Evolutionary conservation across 306 rosid species (phyloP).

Genomic region (Malus orientalis): DNA sequence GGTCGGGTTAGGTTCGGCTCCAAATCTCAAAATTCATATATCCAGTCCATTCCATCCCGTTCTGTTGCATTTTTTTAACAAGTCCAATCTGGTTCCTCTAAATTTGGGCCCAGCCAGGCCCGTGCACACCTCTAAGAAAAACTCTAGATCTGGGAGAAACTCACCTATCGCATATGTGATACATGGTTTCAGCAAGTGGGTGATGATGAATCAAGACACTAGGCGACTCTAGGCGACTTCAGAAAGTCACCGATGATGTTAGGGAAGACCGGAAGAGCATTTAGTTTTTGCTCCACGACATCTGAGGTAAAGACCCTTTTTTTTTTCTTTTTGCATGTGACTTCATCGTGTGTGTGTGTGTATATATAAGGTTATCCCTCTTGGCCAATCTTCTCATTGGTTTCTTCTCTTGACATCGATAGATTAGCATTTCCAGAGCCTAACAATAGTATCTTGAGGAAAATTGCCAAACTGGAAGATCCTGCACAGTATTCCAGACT

Average conservation of each 20-base stretch:
- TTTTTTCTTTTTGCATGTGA: background rate
- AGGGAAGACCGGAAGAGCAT: constrained; percentile 73
- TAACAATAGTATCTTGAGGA: constrained; percentile 55
- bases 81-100: rapidly evolving
- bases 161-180: background rate
- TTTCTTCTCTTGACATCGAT: constrained; percentile 16
- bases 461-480: constrained; percentile 77
- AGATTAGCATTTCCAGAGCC: constrained; percentile 83
- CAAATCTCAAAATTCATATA: too few relatives aligned
- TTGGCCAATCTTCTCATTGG: background rate
- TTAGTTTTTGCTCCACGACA: constrained; percentile 66
- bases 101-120: too few relatives aligned
- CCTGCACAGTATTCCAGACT: constrained; percentile 52
- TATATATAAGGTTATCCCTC: background rate
- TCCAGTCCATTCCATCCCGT: rapidly evolving
- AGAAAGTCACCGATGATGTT: constrained; percentile 73
- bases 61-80: too few relatives aligned
- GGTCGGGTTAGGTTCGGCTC: rapidly evolving
- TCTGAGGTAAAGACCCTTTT: constrained; percentile 38
- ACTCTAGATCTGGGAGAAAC: too few relatives aligned
- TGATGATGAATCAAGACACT: constrained; percentile 91
- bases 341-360: background rate
- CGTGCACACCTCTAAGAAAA: too few relatives aligned
- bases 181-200: constrained; percentile 78
- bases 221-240: constrained; percentile 85